phyloP scores from a whole-genome alignment of 2,329 filamentous ascomycete species.

The Ophiocordyceps polyrhachis-furcata region DNA sequence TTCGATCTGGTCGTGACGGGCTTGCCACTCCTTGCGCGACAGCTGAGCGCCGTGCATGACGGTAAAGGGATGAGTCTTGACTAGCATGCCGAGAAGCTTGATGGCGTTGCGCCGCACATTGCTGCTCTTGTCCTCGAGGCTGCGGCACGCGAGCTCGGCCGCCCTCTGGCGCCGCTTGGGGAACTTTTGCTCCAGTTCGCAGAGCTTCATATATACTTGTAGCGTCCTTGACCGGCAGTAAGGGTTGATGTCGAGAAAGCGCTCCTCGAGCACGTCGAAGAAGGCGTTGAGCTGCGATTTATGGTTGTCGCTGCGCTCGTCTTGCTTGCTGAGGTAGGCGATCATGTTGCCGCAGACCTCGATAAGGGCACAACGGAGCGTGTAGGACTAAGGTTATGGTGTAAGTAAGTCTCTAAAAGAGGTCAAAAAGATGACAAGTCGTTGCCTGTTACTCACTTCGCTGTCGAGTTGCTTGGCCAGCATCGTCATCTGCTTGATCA shows the following conservation, averaged over 20 bases:
- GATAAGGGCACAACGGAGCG: slow-evolving; percentile 79
- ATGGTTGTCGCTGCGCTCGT: slow-evolving; percentile 80
- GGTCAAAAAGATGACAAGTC: too few relatives aligned
- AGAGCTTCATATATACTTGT: slow-evolving; percentile 82
- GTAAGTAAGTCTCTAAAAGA: too few relatives aligned
- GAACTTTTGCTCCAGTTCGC: slow-evolving; percentile 90
- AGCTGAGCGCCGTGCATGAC: slow-evolving; percentile 81
- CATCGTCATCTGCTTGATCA: slow-evolving; percentile 95
- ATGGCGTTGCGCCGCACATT: slow-evolving; percentile 92
- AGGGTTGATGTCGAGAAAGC: slow-evolving; percentile 90
- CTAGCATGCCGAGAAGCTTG: slow-evolving; percentile 70
- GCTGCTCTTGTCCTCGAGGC: slow-evolving; percentile 93
- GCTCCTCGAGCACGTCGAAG: slow-evolving; percentile 89
- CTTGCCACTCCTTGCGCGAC: slow-evolving; percentile 68
- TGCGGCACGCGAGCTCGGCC: slow-evolving; percentile 71
- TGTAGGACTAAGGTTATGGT: slow-evolving; percentile 49
- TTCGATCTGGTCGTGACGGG: slow-evolving; percentile 65
- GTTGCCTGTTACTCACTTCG: slow-evolving; percentile 43
- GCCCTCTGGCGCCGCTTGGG: slow-evolving; percentile 78
- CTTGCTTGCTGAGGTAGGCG: slow-evolving; percentile 71
- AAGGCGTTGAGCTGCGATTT: slow-evolving; percentile 93
- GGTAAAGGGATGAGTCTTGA: slow-evolving; percentile 88
- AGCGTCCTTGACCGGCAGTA: slow-evolving; percentile 85
- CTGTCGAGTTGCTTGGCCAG: slow-evolving; percentile 89
- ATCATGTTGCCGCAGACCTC: slow-evolving; percentile 97